A percentile compares a stretch with the other conserved stretches of the same genome.
These are phyloP conservation scores for Linaria vulgaris DNA, from an alignment of 257 asterid genomes.

Conservation along the genomic window DNA sequence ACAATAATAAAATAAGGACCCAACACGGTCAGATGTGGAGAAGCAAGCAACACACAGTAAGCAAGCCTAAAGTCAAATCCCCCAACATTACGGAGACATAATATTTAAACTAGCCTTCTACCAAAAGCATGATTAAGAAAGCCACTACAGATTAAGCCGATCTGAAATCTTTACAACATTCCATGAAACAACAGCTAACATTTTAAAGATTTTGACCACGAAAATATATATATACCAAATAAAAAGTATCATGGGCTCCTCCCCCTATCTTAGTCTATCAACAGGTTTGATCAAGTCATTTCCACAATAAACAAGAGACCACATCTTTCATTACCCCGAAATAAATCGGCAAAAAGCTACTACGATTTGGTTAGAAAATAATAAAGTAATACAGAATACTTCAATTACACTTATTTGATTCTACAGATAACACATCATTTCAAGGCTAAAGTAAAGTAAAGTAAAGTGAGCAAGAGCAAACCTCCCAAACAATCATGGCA, in stretches of 20 bases:
- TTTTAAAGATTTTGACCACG: conserved; percentile 4
- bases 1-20: no score
- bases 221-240: not conserved
- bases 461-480: conserved; percentile 32
- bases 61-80: no score
- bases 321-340: not conserved
- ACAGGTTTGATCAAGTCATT: conserved; percentile 6
- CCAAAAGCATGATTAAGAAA: conserved; percentile 9
- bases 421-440: not conserved
- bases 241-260: not conserved
- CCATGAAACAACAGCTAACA: no score
- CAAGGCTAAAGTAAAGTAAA: not conserved
- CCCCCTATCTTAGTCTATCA: conserved; percentile 4
- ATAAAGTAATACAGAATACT: conserved; percentile 1
- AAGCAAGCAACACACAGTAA: no score
- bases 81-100: no score
- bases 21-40: no score
- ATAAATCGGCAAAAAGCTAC: not conserved
- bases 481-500: conserved; percentile 99
- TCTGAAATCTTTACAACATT: no score
- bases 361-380: not conserved
- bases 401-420: not conserved
- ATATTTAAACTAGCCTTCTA: no score
- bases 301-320: not conserved
- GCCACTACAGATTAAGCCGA: not conserved